phyloP scores from a whole-genome alignment of 805 yeast genomes.

The Nakazawaea peltata region DNA sequence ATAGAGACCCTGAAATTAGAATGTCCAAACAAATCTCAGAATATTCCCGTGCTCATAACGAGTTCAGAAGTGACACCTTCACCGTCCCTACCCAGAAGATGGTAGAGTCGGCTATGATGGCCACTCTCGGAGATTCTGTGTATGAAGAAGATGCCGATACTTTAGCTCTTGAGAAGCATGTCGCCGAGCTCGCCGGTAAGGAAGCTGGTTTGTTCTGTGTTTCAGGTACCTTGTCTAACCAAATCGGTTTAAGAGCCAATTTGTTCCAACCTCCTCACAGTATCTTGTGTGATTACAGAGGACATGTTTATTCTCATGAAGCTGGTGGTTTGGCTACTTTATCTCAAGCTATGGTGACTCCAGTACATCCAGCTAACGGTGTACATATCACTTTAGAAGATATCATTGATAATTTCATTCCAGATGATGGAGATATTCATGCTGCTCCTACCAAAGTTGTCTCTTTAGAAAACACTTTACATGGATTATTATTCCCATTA shows the following conservation, averaged over 20 bases:
- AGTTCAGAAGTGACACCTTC: slow-evolving; percentile 76
- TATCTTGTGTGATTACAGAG: slow-evolving; percentile 78
- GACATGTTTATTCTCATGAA: slow-evolving; percentile 77
- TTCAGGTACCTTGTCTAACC: slow-evolving; percentile 89
- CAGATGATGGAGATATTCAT: slow-evolving; percentile 79
- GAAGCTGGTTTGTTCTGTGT: slow-evolving; percentile 78
- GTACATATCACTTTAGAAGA: slow-evolving; percentile 74
- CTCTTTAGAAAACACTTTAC: slow-evolving; percentile 82
- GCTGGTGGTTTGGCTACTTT: slow-evolving; percentile 89
- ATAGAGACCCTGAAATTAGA: too few relatives aligned
- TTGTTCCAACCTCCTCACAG: slow-evolving; percentile 78
- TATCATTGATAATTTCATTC: slow-evolving; percentile 48
- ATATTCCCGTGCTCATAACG: slow-evolving; percentile 27
- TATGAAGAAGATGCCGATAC: slow-evolving; percentile 78
- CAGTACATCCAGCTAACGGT: slow-evolving; percentile 75
- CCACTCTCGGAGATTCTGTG: slow-evolving; percentile 82
- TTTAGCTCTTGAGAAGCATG: slow-evolving; percentile 48
- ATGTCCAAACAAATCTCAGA: slow-evolving; percentile 1
- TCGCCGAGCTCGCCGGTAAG: slow-evolving; percentile 67
- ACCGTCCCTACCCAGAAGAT: slow-evolving; percentile 77
- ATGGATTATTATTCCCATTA: slow-evolving; percentile 73
- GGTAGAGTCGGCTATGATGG: slow-evolving; percentile 48
- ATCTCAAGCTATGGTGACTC: slow-evolving; percentile 86
- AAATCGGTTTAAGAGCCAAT: slow-evolving; percentile 72
- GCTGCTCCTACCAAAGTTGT: slow-evolving; percentile 81